phyloP scores from a whole-genome alignment of 2,329 filamentous ascomycete genomes.

The Penicillium sp. region DNA sequence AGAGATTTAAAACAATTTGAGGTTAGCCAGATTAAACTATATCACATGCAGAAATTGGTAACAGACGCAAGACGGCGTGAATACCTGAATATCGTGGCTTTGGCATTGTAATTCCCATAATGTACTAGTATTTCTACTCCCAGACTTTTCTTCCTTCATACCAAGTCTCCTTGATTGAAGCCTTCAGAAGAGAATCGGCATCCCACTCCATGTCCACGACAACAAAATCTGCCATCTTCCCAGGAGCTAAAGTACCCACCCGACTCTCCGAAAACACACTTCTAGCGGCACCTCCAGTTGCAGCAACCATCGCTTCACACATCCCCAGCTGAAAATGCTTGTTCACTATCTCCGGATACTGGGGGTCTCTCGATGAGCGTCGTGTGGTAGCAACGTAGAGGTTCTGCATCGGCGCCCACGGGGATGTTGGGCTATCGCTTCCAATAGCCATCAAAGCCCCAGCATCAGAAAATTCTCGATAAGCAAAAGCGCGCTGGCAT shows the following conservation, averaged over 20 bases:
- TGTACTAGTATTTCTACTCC: not conserved
- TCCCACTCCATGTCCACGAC: slow-evolving; percentile 49
- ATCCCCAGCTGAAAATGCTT: slow-evolving; percentile 46
- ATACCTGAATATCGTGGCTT: not conserved
- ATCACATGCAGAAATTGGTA: too few relatives aligned
- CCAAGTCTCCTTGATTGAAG: slow-evolving; percentile 48
- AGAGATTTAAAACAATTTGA: too few relatives aligned
- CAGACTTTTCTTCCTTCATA: slow-evolving; percentile 43
- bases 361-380: slow-evolving; percentile 46
- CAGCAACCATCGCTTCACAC: slow-evolving; percentile 46
- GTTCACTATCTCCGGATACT: slow-evolving; percentile 43
- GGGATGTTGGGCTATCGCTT: slow-evolving; percentile 54
- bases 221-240: slow-evolving; percentile 51
- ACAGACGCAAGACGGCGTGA: not conserved
- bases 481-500: slow-evolving; percentile 54
- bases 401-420: slow-evolving; percentile 50
- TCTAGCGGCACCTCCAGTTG: slow-evolving; percentile 51
- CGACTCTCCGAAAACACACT: slow-evolving; percentile 48
- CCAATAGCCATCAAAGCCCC: slow-evolving; percentile 51
- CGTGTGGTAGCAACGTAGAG: slow-evolving; percentile 55
- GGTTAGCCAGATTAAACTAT: too few relatives aligned
- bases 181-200: slow-evolving; percentile 42
- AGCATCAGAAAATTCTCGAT: slow-evolving; percentile 50
- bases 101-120: not conserved
- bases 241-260: slow-evolving; percentile 43